Conservation (phyloP, 2,329 filamentous ascomycete genomes). For the Sclerotinia minor region DNA sequence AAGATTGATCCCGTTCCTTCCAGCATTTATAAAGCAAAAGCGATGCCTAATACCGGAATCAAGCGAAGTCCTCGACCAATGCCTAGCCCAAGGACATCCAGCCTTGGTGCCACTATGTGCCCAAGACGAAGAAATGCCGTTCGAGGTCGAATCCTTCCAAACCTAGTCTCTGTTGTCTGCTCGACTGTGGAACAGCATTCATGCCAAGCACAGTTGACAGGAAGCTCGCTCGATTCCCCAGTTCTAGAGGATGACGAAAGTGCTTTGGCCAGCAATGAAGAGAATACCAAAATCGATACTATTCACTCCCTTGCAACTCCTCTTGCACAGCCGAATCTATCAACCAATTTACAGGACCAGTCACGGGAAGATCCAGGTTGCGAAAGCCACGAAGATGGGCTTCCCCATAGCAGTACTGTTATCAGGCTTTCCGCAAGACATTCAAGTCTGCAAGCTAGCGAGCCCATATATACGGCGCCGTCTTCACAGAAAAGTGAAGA, state of each 20-base stretch:
- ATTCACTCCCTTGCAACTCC: background rate
- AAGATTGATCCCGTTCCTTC: conserved; percentile 4
- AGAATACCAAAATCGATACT: background rate
- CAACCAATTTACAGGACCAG: background rate
- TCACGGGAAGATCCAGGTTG: background rate
- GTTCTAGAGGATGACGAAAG: background rate
- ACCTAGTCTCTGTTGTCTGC: background rate
- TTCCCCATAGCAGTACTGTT: conserved; percentile 14
- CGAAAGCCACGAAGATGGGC: background rate
- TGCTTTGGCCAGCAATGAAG: background rate
- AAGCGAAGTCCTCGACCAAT: background rate
- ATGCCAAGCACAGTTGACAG: background rate
- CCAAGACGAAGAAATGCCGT: conserved; percentile 18
- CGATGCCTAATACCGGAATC: background rate
- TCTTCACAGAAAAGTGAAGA: background rate
- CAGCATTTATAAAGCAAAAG: conserved; percentile 17
- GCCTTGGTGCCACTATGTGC: conserved; percentile 3
- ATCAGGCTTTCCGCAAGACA: conserved; percentile 4
- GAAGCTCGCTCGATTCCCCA: too few species aligned
- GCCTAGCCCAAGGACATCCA: conserved; percentile 12
- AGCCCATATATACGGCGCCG: background rate
- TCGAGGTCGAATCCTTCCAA: conserved; percentile 12
- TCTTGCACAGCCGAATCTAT: background rate
- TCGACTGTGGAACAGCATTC: background rate
- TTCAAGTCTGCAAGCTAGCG: conserved; percentile 19